Evolutionary conservation across 192 early-diverging fungal species (phyloP).

Genomic region (Podochytrium sp.): DNA sequence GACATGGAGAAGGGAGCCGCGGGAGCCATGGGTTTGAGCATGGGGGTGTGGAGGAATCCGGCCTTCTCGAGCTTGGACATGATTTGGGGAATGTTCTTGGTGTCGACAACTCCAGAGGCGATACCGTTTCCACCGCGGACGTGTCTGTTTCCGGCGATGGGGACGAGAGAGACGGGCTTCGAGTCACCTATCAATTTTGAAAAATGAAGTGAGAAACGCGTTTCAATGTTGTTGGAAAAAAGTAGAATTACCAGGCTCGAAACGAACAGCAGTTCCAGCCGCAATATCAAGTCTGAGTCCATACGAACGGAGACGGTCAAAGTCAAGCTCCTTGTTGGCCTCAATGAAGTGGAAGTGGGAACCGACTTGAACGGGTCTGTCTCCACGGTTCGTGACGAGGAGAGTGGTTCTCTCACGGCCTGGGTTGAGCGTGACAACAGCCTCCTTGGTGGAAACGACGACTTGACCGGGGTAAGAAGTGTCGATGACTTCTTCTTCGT

Average conservation of each 20-base stretch:
- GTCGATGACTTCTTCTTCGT: background rate
- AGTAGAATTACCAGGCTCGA: constrained; percentile 99
- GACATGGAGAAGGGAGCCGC: constrained; percentile 70
- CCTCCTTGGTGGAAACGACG: constrained; percentile 60
- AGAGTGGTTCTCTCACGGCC: constrained; percentile 71
- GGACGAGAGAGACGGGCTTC: constrained; percentile 79
- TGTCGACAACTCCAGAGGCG: constrained; percentile 70
- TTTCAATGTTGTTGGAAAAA: too few species aligned
- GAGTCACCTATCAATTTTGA: too few species aligned
- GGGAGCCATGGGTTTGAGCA: constrained; percentile 52
- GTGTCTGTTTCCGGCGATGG: constrained; percentile 78
- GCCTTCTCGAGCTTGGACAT: constrained; percentile 46
- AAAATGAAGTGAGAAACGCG: too few species aligned
- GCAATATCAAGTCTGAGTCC: constrained; percentile 90
- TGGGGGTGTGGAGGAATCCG: constrained; percentile 70
- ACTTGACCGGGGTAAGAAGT: constrained; percentile 39
- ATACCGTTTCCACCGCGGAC: constrained; percentile 87
- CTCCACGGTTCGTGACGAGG: constrained; percentile 89
- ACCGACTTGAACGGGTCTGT: constrained; percentile 93
- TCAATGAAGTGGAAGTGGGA: constrained; percentile 98
- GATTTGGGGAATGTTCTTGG: constrained; percentile 35
- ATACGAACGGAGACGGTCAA: constrained; percentile 85
- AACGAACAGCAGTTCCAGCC: constrained; percentile 91
- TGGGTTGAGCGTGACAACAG: constrained; percentile 77
- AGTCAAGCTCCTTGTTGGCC: constrained; percentile 76